Evolutionary conservation across 768 basidiomycete genomes (phyloP), one percentile per base, ranked within the genome.

Genomic region (Tylopilus balloui): DNA sequence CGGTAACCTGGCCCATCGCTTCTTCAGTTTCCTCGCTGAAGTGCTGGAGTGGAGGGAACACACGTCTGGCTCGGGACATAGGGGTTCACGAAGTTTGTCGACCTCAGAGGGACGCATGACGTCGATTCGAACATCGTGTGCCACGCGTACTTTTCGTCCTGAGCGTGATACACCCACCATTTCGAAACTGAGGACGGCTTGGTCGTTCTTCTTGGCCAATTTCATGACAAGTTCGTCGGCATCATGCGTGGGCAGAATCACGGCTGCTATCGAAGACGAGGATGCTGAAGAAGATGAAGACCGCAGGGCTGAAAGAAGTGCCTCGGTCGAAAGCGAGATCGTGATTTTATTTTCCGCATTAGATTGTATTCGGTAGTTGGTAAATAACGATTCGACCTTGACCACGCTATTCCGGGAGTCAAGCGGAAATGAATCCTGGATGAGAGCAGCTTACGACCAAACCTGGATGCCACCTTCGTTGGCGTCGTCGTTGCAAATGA

Each of bases 21-120:
- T 20, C 44, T 43, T 64, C 38, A 55, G 38, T 36, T 13, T 3
- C 29, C 20, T 42, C 14, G 31, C 21, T n/a, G 23, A 13, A 21
- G 27, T 7, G 23, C 20, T 9, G 12, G 42, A 36, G 19, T 4
- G 12, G 19, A 20, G n/a, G 41, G 68, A 53, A 71, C 79, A 56
- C 56, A 90, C 92, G 51, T 93, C 87, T 14, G 91, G 88, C 25
- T 87, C 84, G 1, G 92, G 92, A 61, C 91, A 93, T 56, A 88
- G 65, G 2, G 92, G 92, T 62, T 93, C 92, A 23, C 71, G 76
- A 47, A 93, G 74, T 52, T 74, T 79, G 17, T 78, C 81, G 11
- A 88, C 79, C 49, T 93, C 92, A 0, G 72, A 70, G 1, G 85
- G 85, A 48, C 80, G 80, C 79, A 90, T 76, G 9, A 94, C 83